Conservation (phyloP, 1,139 yeast species). For the Komagataea norvegica region DNA sequence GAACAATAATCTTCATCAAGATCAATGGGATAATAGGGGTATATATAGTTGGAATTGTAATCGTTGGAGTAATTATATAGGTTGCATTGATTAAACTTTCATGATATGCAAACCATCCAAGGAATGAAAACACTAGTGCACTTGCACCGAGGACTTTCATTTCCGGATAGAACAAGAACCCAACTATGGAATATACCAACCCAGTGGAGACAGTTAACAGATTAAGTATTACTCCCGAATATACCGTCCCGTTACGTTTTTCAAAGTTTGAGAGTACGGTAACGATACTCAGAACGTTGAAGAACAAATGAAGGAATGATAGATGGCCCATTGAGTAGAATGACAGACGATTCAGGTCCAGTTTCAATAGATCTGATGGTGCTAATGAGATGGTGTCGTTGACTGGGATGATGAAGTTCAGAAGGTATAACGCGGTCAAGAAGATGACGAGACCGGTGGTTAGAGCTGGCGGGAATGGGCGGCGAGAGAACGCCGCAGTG, state of each 20-base stretch:
- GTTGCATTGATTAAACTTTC: conserved; percentile 52
- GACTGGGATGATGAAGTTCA: conserved; percentile 32
- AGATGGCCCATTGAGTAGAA: conserved; percentile 73
- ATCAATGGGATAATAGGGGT: conserved; percentile 55
- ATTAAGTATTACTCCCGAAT: conserved; percentile 80
- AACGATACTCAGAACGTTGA: conserved; percentile 56
- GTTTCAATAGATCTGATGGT: conserved; percentile 51
- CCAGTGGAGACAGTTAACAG: conserved; percentile 68
- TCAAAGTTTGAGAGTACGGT: conserved; percentile 71
- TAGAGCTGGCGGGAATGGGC: conserved; percentile 51
- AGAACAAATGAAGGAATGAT: conserved; percentile 54
- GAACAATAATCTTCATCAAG: conserved; percentile 43
- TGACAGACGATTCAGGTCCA: conserved; percentile 62
- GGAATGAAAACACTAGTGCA: conserved; percentile 72
- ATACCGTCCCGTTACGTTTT: conserved; percentile 73
- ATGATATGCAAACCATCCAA: conserved; percentile 58
- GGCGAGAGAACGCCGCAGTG: neutral
- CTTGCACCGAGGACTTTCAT: conserved; percentile 60
- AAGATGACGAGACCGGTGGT: conserved; percentile 62
- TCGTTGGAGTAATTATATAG: conserved; percentile 30
- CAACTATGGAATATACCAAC: conserved; percentile 56
- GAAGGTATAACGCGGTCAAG: conserved; percentile 37
- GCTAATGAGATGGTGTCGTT: conserved; percentile 40
- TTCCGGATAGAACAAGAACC: conserved; percentile 49
- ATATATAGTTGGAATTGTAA: conserved; percentile 54